phyloP scores from a whole-genome alignment of 139 green algal genomes.

The Tetraselmis striata region DNA sequence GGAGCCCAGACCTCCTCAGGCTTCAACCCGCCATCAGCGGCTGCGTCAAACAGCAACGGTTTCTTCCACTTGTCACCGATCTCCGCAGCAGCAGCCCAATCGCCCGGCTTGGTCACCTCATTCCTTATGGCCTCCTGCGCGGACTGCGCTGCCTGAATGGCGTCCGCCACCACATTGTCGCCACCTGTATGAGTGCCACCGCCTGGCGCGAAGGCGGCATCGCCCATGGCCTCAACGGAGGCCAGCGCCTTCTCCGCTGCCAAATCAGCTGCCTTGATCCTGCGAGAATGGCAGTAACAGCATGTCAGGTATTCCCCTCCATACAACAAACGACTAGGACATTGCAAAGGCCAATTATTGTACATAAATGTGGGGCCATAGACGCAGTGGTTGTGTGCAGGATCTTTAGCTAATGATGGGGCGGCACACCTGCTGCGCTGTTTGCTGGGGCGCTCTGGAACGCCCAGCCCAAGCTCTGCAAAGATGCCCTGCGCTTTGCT shows the following conservation, averaged over 20 bases:
- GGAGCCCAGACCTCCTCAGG: neutral
- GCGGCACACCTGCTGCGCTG: neutral
- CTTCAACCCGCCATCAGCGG: neutral
- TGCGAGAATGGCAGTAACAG: no score
- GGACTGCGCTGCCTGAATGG: neutral
- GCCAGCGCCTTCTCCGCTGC: neutral
- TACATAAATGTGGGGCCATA: neutral
- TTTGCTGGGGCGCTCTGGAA: neutral
- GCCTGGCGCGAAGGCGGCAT: neutral
- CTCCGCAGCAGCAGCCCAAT: no score
- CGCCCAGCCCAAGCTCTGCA: neutral
- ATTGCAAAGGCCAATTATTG: no score
- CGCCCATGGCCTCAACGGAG: neutral
- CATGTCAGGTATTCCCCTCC: no score
- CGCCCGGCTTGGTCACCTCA: no score
- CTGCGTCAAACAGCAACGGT: neutral
- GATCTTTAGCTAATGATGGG: no score
- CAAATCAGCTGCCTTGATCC: neutral
- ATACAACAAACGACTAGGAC: no score
- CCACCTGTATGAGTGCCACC: neutral
- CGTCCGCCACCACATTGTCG: neutral
- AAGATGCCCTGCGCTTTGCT: neutral
- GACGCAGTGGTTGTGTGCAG: neutral
- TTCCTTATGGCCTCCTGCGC: neutral
- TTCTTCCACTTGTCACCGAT: neutral